Evolutionary conservation across 2,329 filamentous ascomycete genomes (phyloP).

Genomic region (Aureobasidium zeae): DNA sequence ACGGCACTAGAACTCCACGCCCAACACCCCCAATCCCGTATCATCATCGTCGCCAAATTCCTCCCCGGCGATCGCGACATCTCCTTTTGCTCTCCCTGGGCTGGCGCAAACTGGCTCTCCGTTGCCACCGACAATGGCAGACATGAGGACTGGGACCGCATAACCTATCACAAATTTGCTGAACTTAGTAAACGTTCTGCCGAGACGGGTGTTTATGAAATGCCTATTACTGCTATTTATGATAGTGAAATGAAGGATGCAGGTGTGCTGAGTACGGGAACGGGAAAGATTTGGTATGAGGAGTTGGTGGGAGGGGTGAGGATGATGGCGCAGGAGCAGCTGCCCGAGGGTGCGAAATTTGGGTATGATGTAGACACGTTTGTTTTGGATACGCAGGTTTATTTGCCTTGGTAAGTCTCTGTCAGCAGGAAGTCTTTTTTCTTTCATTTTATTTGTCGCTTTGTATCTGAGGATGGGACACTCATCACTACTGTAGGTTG

Average conservation of each 20-base stretch:
- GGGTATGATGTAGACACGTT: conserved; percentile 6
- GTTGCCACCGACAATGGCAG: conserved; percentile 41
- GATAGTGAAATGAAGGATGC: background rate
- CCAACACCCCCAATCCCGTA: conserved; percentile 33
- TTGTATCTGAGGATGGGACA: background rate
- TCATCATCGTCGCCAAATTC: conserved; percentile 68
- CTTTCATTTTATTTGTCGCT: background rate
- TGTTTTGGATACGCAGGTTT: conserved; percentile 13
- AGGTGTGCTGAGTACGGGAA: background rate
- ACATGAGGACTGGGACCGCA: conserved; percentile 4
- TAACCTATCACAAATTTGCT: background rate
- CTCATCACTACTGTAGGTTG: background rate
- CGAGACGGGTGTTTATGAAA: background rate
- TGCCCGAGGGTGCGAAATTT: conserved; percentile 9
- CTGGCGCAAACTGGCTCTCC: conserved; percentile 68
- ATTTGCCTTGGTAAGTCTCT: conserved; percentile 13
- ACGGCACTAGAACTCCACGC: conserved; percentile 47
- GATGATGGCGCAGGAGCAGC: background rate
- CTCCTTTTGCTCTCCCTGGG: conserved; percentile 79
- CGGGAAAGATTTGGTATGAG: conserved; percentile 10
- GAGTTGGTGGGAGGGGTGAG: background rate
- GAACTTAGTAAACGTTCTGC: background rate
- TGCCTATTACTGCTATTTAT: conserved; percentile 7
- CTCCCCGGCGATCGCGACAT: conserved; percentile 84
- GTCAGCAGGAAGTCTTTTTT: too few relatives aligned